Percentiles rank a stretch among this genome's conserved stretches.
These are phyloP conservation scores for Tremellales sp. DNA, from an alignment of 1,284 basidiomycete species.

Conservation along the genomic window DNA sequence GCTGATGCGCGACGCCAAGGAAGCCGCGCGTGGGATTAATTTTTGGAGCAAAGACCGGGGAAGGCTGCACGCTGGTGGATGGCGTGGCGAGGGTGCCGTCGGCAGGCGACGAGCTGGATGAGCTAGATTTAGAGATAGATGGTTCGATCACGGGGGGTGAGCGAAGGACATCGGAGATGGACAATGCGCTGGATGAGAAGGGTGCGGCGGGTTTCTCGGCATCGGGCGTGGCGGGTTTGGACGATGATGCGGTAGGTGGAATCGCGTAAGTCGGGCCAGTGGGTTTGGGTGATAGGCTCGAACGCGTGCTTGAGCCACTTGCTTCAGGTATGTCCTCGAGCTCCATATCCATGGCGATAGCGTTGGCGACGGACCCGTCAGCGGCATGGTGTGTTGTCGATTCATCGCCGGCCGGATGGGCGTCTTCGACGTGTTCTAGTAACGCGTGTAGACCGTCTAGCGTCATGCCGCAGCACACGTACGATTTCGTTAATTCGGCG, in stretches of 20 bases:
- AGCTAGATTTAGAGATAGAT: background rate
- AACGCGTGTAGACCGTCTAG: conserved; percentile 40
- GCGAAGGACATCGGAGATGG: conserved; percentile 43
- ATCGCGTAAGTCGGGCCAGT: conserved; percentile 37
- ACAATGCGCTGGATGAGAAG: conserved; percentile 21
- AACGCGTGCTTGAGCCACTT: conserved; percentile 19
- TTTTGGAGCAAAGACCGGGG: conserved; percentile 35
- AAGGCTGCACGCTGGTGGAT: conserved; percentile 30
- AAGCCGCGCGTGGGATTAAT: conserved; percentile 35
- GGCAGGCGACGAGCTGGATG: conserved; percentile 28
- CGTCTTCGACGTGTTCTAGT: conserved; percentile 45
- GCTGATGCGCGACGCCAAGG: conserved; percentile 19
- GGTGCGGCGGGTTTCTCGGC: conserved; percentile 8
- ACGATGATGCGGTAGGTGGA: conserved; percentile 22
- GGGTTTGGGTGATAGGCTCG: conserved; percentile 30
- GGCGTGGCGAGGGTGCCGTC: conserved; percentile 31
- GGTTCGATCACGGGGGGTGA: conserved; percentile 13
- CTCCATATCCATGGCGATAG: conserved; percentile 44
- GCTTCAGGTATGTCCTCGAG: background rate
- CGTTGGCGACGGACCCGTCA: conserved; percentile 22
- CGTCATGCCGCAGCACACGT: conserved; percentile 39
- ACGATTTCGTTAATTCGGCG: conserved; percentile 37
- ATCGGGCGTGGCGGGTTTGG: conserved; percentile 22
- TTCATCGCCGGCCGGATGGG: conserved; percentile 34
- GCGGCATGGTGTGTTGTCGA: conserved; percentile 21